Conservation (phyloP, 2,329 filamentous ascomycete genomes). For the Beauveria sp. region DNA sequence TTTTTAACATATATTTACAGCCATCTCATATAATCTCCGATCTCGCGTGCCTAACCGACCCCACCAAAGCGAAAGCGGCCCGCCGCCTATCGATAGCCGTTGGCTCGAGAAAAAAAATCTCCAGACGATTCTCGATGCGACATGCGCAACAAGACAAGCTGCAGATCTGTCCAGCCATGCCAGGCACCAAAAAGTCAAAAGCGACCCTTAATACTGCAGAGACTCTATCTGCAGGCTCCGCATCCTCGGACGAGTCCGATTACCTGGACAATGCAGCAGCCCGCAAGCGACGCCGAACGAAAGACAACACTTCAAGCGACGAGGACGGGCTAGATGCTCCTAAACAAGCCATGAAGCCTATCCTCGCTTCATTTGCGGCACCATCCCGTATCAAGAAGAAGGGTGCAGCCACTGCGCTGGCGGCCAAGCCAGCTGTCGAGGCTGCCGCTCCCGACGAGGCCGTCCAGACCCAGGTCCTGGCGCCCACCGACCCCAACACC, state of each 20-base stretch:
- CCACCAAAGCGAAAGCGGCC: background rate
- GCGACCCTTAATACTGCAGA: conserved; percentile 1
- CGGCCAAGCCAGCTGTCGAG: conserved; percentile 1
- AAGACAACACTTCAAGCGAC: conserved; percentile 20
- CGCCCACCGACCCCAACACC: conserved; percentile 47
- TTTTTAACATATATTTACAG: no score
- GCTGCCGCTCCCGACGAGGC: background rate
- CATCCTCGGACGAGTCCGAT: conserved; percentile 36
- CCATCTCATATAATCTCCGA: no score
- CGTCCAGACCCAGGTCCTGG: conserved; percentile 33
- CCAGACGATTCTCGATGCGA: background rate
- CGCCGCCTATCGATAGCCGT: conserved; percentile 2
- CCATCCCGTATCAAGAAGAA: conserved; percentile 46
- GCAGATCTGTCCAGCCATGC: conserved; percentile 8
- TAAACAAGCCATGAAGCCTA: conserved; percentile 22
- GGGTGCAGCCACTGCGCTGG: conserved; percentile 13
- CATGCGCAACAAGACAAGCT: background rate
- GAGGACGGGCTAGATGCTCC: conserved; percentile 25
- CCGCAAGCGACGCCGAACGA: conserved; percentile 36
- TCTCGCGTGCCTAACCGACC: background rate
- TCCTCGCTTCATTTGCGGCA: conserved; percentile 37
- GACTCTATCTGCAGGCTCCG: background rate
- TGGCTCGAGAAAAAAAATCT: background rate
- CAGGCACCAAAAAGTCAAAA: conserved; percentile 4
- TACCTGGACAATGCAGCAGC: conserved; percentile 37